Conservation (phyloP, 768 basidiomycete species). For the Hemileccinum rubropunctum region DNA sequence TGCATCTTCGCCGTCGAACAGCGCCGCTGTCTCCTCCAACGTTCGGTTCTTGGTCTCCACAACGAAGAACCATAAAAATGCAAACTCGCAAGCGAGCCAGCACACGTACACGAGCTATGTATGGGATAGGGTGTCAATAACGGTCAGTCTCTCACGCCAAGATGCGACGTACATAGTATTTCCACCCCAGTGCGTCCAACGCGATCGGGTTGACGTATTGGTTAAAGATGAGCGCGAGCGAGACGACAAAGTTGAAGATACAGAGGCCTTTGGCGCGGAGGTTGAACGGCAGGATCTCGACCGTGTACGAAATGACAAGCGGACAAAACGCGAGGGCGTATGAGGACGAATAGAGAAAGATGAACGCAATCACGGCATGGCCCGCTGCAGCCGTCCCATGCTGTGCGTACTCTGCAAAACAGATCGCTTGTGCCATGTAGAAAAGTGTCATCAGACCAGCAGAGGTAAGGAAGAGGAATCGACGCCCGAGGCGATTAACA, state of each 20-base stretch:
- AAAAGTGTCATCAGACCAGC: slow-evolving; percentile 56
- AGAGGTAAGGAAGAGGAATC: slow-evolving; percentile 63
- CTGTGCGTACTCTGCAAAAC: slow-evolving; percentile 55
- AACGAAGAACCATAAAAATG: slow-evolving; percentile 13
- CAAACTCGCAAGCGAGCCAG: slow-evolving; percentile 16
- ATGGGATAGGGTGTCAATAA: neutral
- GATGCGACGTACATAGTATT: slow-evolving; percentile 34
- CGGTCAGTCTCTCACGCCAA: neutral
- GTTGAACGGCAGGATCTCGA: slow-evolving; percentile 79
- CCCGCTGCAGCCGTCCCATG: slow-evolving; percentile 44
- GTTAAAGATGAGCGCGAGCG: slow-evolving; percentile 70
- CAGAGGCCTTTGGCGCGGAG: slow-evolving; percentile 82
- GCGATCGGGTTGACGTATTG: slow-evolving; percentile 81
- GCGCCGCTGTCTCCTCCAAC: slow-evolving; percentile 68
- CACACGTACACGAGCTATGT: slow-evolving; percentile 38
- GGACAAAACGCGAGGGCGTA: slow-evolving; percentile 79
- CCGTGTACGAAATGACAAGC: slow-evolving; percentile 56
- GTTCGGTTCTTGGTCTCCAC: slow-evolving; percentile 39
- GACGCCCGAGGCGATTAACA: slow-evolving; percentile 65
- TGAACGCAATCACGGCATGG: slow-evolving; percentile 49
- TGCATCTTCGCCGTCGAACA: slow-evolving; percentile 62
- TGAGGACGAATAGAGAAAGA: slow-evolving; percentile 51
- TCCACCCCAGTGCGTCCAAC: slow-evolving; percentile 49
- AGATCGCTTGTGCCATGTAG: slow-evolving; percentile 67
- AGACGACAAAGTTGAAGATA: slow-evolving; percentile 66